Base-by-base conservation (phyloP, 169 alveolate genomes). In the Plasmodium chabaudi region DNA sequence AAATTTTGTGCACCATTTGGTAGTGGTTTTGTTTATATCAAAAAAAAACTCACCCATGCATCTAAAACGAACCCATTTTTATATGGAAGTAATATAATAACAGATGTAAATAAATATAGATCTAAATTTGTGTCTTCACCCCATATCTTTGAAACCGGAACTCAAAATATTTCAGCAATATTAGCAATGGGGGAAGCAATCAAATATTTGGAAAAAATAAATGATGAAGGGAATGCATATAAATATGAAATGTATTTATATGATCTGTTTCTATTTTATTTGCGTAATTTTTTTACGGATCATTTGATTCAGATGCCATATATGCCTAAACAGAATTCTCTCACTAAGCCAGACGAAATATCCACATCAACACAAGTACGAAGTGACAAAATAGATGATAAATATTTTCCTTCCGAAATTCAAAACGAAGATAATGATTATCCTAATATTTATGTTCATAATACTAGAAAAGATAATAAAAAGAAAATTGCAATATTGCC, bases 1-100 rank as follows among this genome's bases (percentile, higher is more conserved):
- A 93, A 93, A 71, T 87, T 93, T 60, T 93, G 93, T 67, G 96
- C 94, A 0, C 93, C 95, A 39, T 87, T 94, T 42, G 96, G 96
- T 13, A 59, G 88, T 19, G 96, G 96, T 15, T 93, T 93, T 87
- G 87, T 93, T 34, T 93, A 92, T 68, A 53, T 77, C 51, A 77
- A 77, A 51, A 77, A 60, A 53, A 15, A 49, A 9, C 27, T 77
- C 51, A 64, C 89, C 27, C 23, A 56, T 51, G 5, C 53, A 51
- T 77, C 49, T 69, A 77, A 77, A 77, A 64, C 67, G 56, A 65
- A 46, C 15, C 89, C 89, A 49, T 44, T 77, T 13, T 65, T 77
- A 21, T 77, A 49, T 68, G 89, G 89, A n/a, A 77, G 89, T 25
- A 77, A 77, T 39, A 77, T 77, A 57, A 65, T 77, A 47, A 77